Conservation (phyloP, 139 green algal genomes). For the Closterium sp. region DNA sequence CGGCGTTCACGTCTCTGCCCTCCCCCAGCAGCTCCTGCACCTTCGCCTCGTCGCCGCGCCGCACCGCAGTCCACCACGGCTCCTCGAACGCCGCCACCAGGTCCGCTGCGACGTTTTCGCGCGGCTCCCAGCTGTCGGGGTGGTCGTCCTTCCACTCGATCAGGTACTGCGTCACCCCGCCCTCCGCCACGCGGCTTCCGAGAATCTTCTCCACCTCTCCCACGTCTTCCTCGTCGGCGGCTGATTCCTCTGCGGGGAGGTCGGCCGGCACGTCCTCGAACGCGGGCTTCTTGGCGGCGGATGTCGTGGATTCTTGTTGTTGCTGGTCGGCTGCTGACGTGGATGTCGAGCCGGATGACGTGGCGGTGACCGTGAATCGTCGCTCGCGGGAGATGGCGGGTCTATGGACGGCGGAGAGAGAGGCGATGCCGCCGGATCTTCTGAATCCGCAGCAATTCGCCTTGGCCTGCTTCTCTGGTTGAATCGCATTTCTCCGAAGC, state of each 20-base stretch:
- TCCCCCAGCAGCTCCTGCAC: slow-evolving; percentile 37
- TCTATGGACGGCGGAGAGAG: background rate
- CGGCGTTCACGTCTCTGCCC: slow-evolving; percentile 38
- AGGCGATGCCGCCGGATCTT: background rate
- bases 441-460: background rate
- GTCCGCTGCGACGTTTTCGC: slow-evolving; percentile 51
- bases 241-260: background rate
- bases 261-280: background rate
- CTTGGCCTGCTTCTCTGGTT: background rate
- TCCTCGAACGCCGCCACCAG: slow-evolving; percentile 30
- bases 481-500: background rate
- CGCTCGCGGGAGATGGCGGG: background rate
- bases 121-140: slow-evolving; percentile 56
- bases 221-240: slow-evolving; percentile 16
- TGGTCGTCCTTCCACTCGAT: slow-evolving; percentile 57
- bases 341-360: background rate
- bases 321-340: background rate
- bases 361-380: background rate
- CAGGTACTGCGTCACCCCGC: slow-evolving; percentile 52
- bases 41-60: slow-evolving; percentile 35
- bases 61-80: slow-evolving; percentile 36
- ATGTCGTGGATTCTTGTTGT: background rate
- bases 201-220: slow-evolving; percentile 47
- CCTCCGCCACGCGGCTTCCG: slow-evolving; percentile 30
- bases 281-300: background rate